phyloP scores from a whole-genome alignment of 1,284 basidiomycete genomes.

The Phenoliferia sp. region DNA sequence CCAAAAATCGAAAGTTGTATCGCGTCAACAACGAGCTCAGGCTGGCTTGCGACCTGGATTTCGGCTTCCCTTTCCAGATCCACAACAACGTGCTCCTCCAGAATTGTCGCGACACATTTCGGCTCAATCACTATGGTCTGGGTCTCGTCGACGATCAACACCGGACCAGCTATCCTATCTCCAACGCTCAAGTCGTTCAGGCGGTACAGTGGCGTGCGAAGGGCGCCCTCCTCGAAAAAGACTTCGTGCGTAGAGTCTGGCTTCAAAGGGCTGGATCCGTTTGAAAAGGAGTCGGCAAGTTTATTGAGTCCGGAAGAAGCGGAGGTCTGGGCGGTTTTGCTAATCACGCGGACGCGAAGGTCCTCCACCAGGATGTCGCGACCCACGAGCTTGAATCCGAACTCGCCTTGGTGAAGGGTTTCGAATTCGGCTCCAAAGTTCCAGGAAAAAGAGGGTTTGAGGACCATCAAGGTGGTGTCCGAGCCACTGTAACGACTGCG shows the following conservation, averaged over 20 bases:
- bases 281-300: constrained; percentile 17
- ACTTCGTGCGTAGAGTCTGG: constrained; percentile 6
- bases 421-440: constrained; percentile 55
- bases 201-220: constrained; percentile 12
- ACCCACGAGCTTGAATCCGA: constrained; percentile 85
- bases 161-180: constrained; percentile 69
- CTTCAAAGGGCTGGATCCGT: constrained; percentile 5
- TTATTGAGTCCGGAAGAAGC: constrained; percentile 60
- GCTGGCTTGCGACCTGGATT: no score
- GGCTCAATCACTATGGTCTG: constrained; percentile 83
- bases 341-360: constrained; percentile 72
- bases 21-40: no score
- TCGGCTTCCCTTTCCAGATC: no score
- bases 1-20: no score
- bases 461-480: constrained; percentile 45
- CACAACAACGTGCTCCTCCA: no score
- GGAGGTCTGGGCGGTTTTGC: constrained; percentile 77
- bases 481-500: constrained; percentile 18
- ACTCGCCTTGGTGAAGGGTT: constrained; percentile 47
- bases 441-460: constrained; percentile 10
- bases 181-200: constrained; percentile 54
- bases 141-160: constrained; percentile 85
- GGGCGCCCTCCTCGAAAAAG: constrained; percentile 19
- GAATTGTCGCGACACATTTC: no score
- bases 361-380: constrained; percentile 76